phyloP scores from a whole-genome alignment of 768 basidiomycete species.

The Lentinula edodes region DNA sequence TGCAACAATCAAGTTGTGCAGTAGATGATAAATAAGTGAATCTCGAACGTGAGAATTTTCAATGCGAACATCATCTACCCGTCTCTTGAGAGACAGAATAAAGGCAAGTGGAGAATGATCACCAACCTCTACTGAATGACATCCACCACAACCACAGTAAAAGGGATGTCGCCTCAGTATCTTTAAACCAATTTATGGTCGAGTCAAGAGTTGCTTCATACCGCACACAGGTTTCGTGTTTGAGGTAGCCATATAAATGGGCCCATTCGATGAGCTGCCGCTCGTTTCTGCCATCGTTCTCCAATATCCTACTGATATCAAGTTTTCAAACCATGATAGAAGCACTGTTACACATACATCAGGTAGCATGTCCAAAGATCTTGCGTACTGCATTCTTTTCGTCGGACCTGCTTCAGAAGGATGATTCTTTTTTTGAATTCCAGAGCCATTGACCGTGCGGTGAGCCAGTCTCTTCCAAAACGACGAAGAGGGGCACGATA shows the following conservation, averaged over 20 bases:
- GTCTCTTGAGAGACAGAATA: conserved; percentile 10
- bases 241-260: conserved; percentile 21
- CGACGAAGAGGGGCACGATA: conserved; percentile 31
- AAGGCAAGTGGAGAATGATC: not conserved
- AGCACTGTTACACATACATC: conserved; percentile 27
- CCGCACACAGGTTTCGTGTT: conserved; percentile 11
- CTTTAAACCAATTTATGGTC: conserved; percentile 17
- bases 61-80: conserved; percentile 24
- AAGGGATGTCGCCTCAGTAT: conserved; percentile 32
- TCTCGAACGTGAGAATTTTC: conserved; percentile 23
- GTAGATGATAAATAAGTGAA: conserved; percentile 20
- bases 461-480: conserved; percentile 30
- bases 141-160: conserved; percentile 44
- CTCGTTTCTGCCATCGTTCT: conserved; percentile 44
- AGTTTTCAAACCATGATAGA: not conserved
- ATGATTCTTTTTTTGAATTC: conserved; percentile 40
- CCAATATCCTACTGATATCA: conserved; percentile 28
- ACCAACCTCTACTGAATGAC: conserved; percentile 32
- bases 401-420: conserved; percentile 36
- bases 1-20: conserved; percentile 34
- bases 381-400: conserved; percentile 18
- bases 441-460: conserved; percentile 27
- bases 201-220: conserved; percentile 4
- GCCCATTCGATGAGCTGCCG: conserved; percentile 39
- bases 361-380: conserved; percentile 52